Evolutionary conservation across 805 yeast genomes (phyloP).

Genomic region (Priceomyces carsonii): DNA sequence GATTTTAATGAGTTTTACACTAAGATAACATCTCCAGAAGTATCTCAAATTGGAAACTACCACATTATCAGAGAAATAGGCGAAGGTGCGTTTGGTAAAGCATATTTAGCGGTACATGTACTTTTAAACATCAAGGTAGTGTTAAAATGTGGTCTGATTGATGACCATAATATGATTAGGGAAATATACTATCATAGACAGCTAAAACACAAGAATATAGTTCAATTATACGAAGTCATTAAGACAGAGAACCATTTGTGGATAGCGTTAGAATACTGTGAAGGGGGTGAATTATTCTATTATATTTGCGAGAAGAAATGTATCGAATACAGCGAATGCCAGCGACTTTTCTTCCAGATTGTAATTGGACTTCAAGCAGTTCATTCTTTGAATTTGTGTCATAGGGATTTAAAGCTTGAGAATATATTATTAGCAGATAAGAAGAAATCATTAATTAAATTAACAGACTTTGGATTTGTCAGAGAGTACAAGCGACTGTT

Average conservation of each 20-base stretch:
- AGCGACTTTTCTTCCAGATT: conserved; percentile 61
- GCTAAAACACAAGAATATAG: conserved; percentile 79
- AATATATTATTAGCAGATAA: conserved; percentile 62
- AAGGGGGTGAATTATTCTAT: conserved; percentile 75
- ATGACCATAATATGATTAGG: conserved; percentile 83
- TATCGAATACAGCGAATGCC: conserved; percentile 51
- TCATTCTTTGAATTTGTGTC: conserved; percentile 76
- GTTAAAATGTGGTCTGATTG: conserved; percentile 73
- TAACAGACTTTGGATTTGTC: conserved; percentile 94
- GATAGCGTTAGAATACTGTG: conserved; percentile 89
- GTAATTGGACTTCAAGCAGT: conserved; percentile 69
- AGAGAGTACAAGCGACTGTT: conserved; percentile 62
- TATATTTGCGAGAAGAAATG: conserved; percentile 55
- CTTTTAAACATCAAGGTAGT: conserved; percentile 76
- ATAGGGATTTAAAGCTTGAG: conserved; percentile 82
- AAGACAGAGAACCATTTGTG: conserved; percentile 79
- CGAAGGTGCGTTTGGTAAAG: conserved; percentile 91
- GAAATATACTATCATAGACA: conserved; percentile 89
- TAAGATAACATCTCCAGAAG: conserved; percentile 44
- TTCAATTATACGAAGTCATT: conserved; percentile 81
- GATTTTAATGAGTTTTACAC: conserved; percentile 61
- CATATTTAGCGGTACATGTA: conserved; percentile 78
- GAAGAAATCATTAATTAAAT: conserved; percentile 59
- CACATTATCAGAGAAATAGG: conserved; percentile 74
- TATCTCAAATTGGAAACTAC: conserved; percentile 79